phyloP scores from a whole-genome alignment of 1,284 basidiomycete species.

The Ustilago sp. region DNA sequence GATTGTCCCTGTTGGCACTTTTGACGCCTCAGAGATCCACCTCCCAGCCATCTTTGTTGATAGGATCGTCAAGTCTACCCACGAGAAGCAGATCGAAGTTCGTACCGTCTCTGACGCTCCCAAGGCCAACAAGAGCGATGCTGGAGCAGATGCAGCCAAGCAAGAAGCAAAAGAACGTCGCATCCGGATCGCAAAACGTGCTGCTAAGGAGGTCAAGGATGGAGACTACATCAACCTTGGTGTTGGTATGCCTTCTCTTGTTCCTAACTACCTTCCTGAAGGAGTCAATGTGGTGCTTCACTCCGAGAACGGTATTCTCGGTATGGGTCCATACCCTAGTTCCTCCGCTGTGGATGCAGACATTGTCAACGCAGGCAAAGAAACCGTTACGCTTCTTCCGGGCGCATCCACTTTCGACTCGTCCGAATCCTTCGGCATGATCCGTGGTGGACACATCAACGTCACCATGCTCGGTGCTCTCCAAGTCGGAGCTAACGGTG shows the following conservation, averaged over 20 bases:
- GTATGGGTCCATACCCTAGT: slow-evolving; percentile 66
- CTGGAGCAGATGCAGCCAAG: slow-evolving; percentile 31
- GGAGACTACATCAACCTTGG: slow-evolving; percentile 68
- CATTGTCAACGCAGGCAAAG: slow-evolving; percentile 82
- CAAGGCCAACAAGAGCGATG: slow-evolving; percentile 24
- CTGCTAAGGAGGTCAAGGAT: slow-evolving; percentile 62
- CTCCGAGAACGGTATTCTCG: slow-evolving; percentile 66
- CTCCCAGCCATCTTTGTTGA: slow-evolving; percentile 65
- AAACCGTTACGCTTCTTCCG: slow-evolving; percentile 81
- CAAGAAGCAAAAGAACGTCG: slow-evolving; percentile 46
- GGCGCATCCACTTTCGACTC: slow-evolving; percentile 94
- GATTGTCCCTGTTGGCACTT: slow-evolving; percentile 60
- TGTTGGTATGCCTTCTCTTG: slow-evolving; percentile 65
- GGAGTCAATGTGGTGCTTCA: slow-evolving; percentile 65
- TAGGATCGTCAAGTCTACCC: slow-evolving; percentile 54
- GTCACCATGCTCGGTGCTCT: slow-evolving; percentile 92
- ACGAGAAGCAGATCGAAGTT: slow-evolving; percentile 64
- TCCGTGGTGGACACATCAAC: slow-evolving; percentile 91
- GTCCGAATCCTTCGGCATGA: slow-evolving; percentile 92
- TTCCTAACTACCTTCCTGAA: slow-evolving; percentile 63
- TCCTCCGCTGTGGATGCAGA: slow-evolving; percentile 62
- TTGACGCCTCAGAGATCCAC: slow-evolving; percentile 62
- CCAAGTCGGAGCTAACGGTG: slow-evolving; percentile 92
- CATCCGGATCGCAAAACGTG: slow-evolving; percentile 56
- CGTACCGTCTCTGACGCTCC: slow-evolving; percentile 47